These are phyloP conservation scores for Hypoxylon sp. DNA, from an alignment of 2,329 filamentous ascomycete species.

Conservation along the genomic window DNA sequence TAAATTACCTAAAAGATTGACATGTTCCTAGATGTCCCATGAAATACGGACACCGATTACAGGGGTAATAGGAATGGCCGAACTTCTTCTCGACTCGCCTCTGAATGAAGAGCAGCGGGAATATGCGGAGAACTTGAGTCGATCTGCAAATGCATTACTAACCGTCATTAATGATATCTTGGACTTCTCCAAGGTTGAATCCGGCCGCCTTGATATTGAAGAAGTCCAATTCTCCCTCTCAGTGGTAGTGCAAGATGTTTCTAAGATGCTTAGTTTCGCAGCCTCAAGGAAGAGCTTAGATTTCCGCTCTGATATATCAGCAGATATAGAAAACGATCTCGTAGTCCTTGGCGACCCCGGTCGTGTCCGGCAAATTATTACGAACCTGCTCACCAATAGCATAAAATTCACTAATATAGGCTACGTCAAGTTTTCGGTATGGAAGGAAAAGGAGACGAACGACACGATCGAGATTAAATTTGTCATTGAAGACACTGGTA, in stretches of 20 bases:
- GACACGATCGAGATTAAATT: slow-evolving; percentile 79
- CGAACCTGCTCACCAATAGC: slow-evolving; percentile 82
- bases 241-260: slow-evolving; percentile 82
- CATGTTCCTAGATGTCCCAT: slow-evolving; percentile 74
- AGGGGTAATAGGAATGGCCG: slow-evolving; percentile 85
- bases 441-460: slow-evolving; percentile 73
- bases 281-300: slow-evolving; percentile 84
- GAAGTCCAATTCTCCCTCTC: slow-evolving; percentile 84
- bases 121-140: slow-evolving; percentile 82
- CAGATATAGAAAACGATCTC: slow-evolving; percentile 74
- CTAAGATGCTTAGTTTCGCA: slow-evolving; percentile 89
- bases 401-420: slow-evolving; percentile 82
- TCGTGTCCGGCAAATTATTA: slow-evolving; percentile 85
- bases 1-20: slow-evolving; percentile 14
- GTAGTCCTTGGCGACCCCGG: slow-evolving; percentile 91
- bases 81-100: slow-evolving; percentile 77
- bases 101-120: slow-evolving; percentile 80
- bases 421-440: slow-evolving; percentile 75
- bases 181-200: slow-evolving; percentile 90
- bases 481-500: slow-evolving; percentile 82
- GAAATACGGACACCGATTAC: slow-evolving; percentile 85
- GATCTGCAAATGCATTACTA: slow-evolving; percentile 83
- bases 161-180: slow-evolving; percentile 94
- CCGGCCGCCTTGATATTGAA: slow-evolving; percentile 81
- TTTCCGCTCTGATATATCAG: slow-evolving; percentile 76